Base-by-base conservation (phyloP, 371 early-diverging fungal genomes). In the Rhizopus stolonifer region DNA sequence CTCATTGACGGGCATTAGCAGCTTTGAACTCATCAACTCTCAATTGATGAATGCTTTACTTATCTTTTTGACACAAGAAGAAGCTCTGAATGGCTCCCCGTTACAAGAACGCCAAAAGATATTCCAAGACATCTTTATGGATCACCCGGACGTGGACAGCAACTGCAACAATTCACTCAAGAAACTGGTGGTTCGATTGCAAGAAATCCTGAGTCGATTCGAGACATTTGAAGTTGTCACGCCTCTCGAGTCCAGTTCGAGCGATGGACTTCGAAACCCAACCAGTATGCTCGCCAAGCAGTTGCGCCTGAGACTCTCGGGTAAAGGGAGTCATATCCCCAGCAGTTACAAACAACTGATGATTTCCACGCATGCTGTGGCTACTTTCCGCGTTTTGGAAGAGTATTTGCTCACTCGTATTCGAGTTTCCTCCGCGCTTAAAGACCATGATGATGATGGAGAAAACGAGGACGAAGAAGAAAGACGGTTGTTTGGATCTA, bases 321-420 rank as follows among this genome's bases (percentile, higher is more conserved):
- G 84, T 0, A 72, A 76, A 23, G 77, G 80, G 0, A 59, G 60
- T 0, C 77, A 81, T 36, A 82, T 84, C 3, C 86, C 88, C 3
- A 49, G 58, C 15, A 70, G 61, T 36, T 84, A 75, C 45, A 74
- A 79, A 36, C 77, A 80, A 46, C 34, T 83, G 26, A 74, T 88
- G 26, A 86, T 94, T 2, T 87, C 88, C 5, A 86, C 93, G 11
- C 93, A 94, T 68, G 92, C 94, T 4, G 81, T 93, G 4, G 90
- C 91, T 3, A 87, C 91, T 0, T 89, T 91, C 66, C 75, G 83
- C 38, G 83, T 84, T 1, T 56, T 94, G 7, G 93, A 93, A 56
- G 89, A 90, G 15, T 61, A 61, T 22, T 22, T 61, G 8, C 39
- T 61, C 1, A 42, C 61, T 15, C 55, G 61, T 26, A 54, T 61